phyloP scores from a whole-genome alignment of 805 yeast genomes.

The Saccharomycopsis sp. region DNA sequence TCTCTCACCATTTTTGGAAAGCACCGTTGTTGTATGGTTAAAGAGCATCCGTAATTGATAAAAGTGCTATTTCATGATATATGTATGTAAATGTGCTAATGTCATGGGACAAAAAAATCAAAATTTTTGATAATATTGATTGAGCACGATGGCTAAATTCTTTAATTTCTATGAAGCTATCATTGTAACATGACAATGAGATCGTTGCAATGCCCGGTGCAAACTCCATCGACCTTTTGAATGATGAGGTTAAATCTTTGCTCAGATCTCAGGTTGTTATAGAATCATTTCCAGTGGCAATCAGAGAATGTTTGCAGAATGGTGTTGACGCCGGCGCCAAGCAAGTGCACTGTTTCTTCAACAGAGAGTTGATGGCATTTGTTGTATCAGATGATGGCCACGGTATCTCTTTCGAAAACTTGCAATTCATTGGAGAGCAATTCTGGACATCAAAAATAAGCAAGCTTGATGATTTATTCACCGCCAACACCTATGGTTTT shows the following conservation, averaged over 20 bases:
- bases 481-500: slow-evolving; percentile 48
- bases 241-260: not conserved
- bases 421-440: slow-evolving; percentile 37
- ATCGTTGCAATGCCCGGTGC: no score
- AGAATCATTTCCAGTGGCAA: slow-evolving; percentile 32
- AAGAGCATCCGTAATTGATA: no score
- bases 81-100: no score
- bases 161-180: no score
- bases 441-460: slow-evolving; percentile 49
- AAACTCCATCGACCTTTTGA: no score
- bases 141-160: no score
- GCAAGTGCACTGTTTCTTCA: slow-evolving; percentile 30
- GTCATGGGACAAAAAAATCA: no score
- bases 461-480: slow-evolving; percentile 30
- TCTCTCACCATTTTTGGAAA: no score
- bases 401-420: slow-evolving; percentile 49
- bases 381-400: slow-evolving; percentile 59
- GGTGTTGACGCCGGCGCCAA: slow-evolving; percentile 46
- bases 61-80: no score
- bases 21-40: no score
- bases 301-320: slow-evolving; percentile 45
- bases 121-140: no score
- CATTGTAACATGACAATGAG: no score
- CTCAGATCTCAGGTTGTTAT: slow-evolving; percentile 31
- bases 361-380: slow-evolving; percentile 29